Evolutionary conservation across 768 basidiomycete species (phyloP).

Genomic region (Nidularia sp.): DNA sequence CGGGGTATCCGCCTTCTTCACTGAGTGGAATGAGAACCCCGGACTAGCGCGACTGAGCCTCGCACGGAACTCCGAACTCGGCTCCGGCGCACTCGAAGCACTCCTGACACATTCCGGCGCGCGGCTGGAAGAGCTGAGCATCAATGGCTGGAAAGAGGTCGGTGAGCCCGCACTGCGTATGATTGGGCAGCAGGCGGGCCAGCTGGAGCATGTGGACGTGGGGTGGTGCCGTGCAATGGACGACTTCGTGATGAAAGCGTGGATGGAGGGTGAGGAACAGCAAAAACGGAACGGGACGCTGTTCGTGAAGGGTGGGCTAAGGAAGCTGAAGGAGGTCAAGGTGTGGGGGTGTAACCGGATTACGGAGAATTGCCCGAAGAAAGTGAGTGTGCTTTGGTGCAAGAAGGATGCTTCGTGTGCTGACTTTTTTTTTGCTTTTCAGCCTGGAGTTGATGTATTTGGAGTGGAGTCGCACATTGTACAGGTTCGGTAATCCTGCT

Average conservation of each 20-base stretch:
- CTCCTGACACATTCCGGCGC: slow-evolving; percentile 67
- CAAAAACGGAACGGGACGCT: slow-evolving; percentile 7
- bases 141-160: slow-evolving; percentile 76
- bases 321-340: slow-evolving; percentile 38
- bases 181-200: slow-evolving; percentile 26
- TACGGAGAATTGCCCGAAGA: slow-evolving; percentile 31
- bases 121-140: slow-evolving; percentile 53
- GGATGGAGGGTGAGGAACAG: slow-evolving; percentile 40
- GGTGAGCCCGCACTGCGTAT: slow-evolving; percentile 36
- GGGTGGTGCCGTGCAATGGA: slow-evolving; percentile 84
- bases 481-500: not conserved
- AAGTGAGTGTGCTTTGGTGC: slow-evolving; percentile 21
- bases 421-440: not conserved
- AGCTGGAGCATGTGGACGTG: slow-evolving; percentile 63
- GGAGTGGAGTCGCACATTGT: slow-evolving; percentile 25
- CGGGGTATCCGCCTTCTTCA: slow-evolving; percentile 70
- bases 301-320: slow-evolving; percentile 22
- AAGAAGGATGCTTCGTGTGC: not conserved
- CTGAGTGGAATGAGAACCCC: slow-evolving; percentile 42
- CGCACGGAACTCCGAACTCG: slow-evolving; percentile 56
- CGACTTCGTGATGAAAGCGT: slow-evolving; percentile 74
- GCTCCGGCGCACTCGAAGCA: slow-evolving; percentile 49
- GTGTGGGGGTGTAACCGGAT: slow-evolving; percentile 54
- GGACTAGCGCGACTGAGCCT: slow-evolving; percentile 54
- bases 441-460: slow-evolving; percentile 24